These are phyloP conservation scores for Camelina laxa DNA, from an alignment of 345 rosid genomes.

Conservation along the genomic window DNA sequence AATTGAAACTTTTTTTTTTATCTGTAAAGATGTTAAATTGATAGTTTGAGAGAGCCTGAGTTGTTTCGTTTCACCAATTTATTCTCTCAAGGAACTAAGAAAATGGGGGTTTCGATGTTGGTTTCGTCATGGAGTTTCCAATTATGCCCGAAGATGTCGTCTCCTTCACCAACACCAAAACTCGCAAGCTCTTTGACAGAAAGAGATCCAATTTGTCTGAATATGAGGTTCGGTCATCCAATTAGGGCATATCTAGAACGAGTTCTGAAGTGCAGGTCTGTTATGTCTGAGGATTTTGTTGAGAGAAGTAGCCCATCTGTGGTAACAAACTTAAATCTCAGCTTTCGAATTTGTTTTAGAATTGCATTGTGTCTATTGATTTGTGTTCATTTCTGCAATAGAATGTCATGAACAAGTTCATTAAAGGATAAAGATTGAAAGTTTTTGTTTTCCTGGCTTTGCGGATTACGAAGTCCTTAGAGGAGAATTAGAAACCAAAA, in stretches of 20 bases:
- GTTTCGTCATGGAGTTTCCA: slow-evolving; percentile 50
- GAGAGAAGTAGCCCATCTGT: slow-evolving; percentile 82
- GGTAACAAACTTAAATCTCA: slow-evolving; percentile 48
- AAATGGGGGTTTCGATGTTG: slow-evolving; percentile 55
- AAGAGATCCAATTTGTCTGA: slow-evolving; percentile 33
- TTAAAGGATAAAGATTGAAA: slow-evolving; percentile 6
- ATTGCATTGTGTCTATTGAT: neutral
- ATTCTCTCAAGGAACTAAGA: too few relatives aligned
- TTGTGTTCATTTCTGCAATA: neutral
- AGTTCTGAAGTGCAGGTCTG: slow-evolving; percentile 47
- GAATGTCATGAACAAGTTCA: neutral
- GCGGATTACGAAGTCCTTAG: neutral
- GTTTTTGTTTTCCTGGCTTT: slow-evolving; percentile 3
- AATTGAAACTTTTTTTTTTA: neutral
- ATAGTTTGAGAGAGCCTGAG: too few relatives aligned
- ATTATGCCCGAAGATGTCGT: slow-evolving; percentile 37
- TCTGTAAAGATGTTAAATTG: too few relatives aligned
- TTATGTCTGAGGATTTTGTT: slow-evolving; percentile 49
- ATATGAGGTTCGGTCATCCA: slow-evolving; percentile 35
- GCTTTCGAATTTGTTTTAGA: neutral
- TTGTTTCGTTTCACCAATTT: too few relatives aligned
- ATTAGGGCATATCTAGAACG: slow-evolving; percentile 33
- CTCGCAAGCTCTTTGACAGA: slow-evolving; percentile 37
- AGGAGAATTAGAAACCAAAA: slow-evolving; percentile 17
- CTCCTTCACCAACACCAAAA: slow-evolving; percentile 35